Percentiles rank a stretch among this genome's conserved stretches.
Conservation (phyloP, 1,284 basidiomycete species). For the Pyrrhoderma lamaoense region DNA sequence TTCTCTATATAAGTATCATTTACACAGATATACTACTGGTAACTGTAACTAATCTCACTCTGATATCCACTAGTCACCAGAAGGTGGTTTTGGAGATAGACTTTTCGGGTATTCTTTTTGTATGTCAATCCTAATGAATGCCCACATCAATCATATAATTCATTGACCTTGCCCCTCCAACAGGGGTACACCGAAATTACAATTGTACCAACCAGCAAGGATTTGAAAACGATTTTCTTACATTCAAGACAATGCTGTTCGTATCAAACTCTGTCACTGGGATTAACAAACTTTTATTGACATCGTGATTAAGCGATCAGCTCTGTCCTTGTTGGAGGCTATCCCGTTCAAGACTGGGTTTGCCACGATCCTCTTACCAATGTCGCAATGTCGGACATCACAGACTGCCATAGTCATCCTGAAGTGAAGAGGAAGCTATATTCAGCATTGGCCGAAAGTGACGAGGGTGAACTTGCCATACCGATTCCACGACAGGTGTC, state of each 20-base stretch:
- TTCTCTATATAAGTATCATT: constrained; percentile 75
- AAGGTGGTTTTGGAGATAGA: constrained; percentile 87
- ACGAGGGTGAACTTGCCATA: constrained; percentile 92
- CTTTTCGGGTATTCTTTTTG: constrained; percentile 75
- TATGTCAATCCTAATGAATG: constrained; percentile 28
- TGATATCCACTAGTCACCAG: constrained; percentile 81
- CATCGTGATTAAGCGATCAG: constrained; percentile 20
- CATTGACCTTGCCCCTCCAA: constrained; percentile 16
- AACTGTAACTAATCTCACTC: constrained; percentile 38
- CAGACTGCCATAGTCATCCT: constrained; percentile 85
- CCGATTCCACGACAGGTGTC: constrained; percentile 78
- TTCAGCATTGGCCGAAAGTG: constrained; percentile 81
- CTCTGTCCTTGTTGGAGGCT: constrained; percentile 8
- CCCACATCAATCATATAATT: not conserved
- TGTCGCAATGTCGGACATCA: constrained; percentile 60
- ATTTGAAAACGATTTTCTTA: constrained; percentile 75
- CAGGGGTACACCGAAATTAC: constrained; percentile 92
- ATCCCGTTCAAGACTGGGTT: constrained; percentile 46
- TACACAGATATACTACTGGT: constrained; percentile 16
- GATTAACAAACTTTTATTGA: constrained; percentile 10
- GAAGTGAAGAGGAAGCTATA: constrained; percentile 93
- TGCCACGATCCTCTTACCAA: constrained; percentile 72
- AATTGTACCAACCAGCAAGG: constrained; percentile 67
- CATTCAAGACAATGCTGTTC: constrained; percentile 80
- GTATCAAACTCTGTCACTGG: constrained; percentile 26